Base-by-base conservation (phyloP, 208 protist species). In the Balamuthia mandrillaris region DNA sequence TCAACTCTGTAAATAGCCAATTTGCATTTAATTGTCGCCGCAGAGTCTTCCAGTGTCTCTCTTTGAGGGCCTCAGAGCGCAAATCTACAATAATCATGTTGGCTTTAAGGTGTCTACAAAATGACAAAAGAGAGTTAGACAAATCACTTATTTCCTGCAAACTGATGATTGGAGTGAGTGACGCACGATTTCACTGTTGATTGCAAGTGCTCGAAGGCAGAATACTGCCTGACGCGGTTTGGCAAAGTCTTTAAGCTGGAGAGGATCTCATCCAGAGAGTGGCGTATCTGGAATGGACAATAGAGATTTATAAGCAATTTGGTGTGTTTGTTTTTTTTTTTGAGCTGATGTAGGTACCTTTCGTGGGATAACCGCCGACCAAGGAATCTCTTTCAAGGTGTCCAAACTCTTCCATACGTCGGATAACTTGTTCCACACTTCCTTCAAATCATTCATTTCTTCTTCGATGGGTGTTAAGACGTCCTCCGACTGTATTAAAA, bases 291-390 rank as follows among this genome's bases (percentile, higher is more conserved):
- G n/a, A n/a, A n/a, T n/a, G n/a, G n/a, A n/a, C n/a, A n/a, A n/a
- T n/a, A n/a, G n/a, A n/a, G n/a, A n/a, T n/a, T n/a, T n/a, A n/a
- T n/a, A n/a, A n/a, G n/a, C n/a, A n/a, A n/a, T n/a, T n/a, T n/a
- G n/a, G n/a, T n/a, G n/a, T n/a, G n/a, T n/a, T n/a, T n/a, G n/a
- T n/a, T n/a, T n/a, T n/a, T n/a, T n/a, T n/a, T n/a, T n/a, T n/a
- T n/a, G n/a, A n/a, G n/a, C n/a, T n/a, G n/a, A n/a, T n/a, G n/a
- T n/a, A n/a, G n/a, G n/a, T n/a, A 93, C 45, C 58, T 91, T 89
- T 29, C 95, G 91, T 37, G 97, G 96, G 29, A 96, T 88, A 78
- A 98, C 94, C 60, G 96, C 94, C 77, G 95, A 95, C 93, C 98
- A 99, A 24, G 95, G 91, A n/a, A 81, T 95, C 39, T 95, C 95